Evolutionary conservation across 129 eudicot genomes (phyloP).

Genomic region (Solidago caesia): DNA sequence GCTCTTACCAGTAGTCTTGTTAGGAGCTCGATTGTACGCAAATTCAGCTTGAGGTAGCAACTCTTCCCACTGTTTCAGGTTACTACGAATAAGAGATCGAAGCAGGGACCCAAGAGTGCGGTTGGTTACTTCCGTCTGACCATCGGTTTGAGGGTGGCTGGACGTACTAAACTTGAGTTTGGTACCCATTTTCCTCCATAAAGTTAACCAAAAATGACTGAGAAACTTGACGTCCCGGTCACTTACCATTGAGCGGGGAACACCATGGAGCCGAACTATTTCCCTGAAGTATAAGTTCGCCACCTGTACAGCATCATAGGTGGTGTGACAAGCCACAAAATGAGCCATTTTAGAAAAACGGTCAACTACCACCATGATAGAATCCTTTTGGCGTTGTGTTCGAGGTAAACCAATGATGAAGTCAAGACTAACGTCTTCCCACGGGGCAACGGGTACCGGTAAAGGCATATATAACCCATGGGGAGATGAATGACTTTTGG

Average conservation of each 20-base stretch:
- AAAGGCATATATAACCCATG: slow-evolving; percentile 3
- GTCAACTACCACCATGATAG: slow-evolving; percentile 26
- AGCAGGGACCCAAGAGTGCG: not conserved
- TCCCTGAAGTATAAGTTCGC: slow-evolving; percentile 21
- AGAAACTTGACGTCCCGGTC: slow-evolving; percentile 23
- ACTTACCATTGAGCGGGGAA: slow-evolving; percentile 1
- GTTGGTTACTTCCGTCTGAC: slow-evolving; percentile 16
- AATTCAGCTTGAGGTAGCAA: slow-evolving; percentile 17
- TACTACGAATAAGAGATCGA: not conserved
- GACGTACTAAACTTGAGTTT: slow-evolving; percentile 12
- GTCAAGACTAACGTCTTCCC: slow-evolving; percentile 24
- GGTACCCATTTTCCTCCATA: slow-evolving; percentile 21
- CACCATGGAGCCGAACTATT: slow-evolving; percentile 12
- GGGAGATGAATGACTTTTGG: not conserved
- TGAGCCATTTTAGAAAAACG: slow-evolving; percentile 34
- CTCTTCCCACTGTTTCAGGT: slow-evolving; percentile 6
- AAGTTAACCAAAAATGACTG: slow-evolving; percentile 25
- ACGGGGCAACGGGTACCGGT: not conserved
- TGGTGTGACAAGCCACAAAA: slow-evolving; percentile 21
- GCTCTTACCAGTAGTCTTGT: not conserved
- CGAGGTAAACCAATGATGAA: slow-evolving; percentile 9
- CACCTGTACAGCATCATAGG: slow-evolving; percentile 8
- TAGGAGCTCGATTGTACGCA: slow-evolving; percentile 10
- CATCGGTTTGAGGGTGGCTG: slow-evolving; percentile 18
- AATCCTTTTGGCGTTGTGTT: slow-evolving; percentile 12